Conservation (phyloP, 2,329 filamentous ascomycete genomes). For the Aspergillus brasiliensis region DNA sequence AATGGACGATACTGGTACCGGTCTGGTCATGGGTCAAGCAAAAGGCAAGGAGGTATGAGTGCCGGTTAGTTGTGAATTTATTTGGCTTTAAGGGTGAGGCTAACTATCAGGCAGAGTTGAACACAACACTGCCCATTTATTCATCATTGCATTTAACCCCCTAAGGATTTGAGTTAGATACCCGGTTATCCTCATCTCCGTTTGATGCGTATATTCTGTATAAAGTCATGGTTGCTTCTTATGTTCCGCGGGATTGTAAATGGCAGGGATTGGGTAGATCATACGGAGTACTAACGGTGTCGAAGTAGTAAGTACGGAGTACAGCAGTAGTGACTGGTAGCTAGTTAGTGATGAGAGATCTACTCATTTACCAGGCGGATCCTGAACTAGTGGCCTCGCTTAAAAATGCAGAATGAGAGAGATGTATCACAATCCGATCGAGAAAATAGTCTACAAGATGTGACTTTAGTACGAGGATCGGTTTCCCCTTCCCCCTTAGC, state of each 20-base stretch:
- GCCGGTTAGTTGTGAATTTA: no score
- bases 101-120: no score
- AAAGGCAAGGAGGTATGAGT: background rate
- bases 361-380: background rate
- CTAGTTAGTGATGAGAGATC: background rate
- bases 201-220: background rate
- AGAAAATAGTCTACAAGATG: background rate
- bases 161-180: background rate
- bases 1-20: background rate
- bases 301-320: background rate
- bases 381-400: background rate
- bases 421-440: background rate
- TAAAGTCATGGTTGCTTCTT: background rate
- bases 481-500: background rate
- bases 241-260: background rate
- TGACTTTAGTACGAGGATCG: background rate
- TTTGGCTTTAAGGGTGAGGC: no score
- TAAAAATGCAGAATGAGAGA: background rate
- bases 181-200: background rate
- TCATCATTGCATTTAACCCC: background rate
- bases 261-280: background rate
- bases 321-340: background rate
- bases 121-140: background rate
- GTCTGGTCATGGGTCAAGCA: background rate
- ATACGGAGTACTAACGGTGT: background rate